Base-by-base conservation (phyloP, 2,329 filamentous ascomycete species). In the Fonsecaea erecta region DNA sequence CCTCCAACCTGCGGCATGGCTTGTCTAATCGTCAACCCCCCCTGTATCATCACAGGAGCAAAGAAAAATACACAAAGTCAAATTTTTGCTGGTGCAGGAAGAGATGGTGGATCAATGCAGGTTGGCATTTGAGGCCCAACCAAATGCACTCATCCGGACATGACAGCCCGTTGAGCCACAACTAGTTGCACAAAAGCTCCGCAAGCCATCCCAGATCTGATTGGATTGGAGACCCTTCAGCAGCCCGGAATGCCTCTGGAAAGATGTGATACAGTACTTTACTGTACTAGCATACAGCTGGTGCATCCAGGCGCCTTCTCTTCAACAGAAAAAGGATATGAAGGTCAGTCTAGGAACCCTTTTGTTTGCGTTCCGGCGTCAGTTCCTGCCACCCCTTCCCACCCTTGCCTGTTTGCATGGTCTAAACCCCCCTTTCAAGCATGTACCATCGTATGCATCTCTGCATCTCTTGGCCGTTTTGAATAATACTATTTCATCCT, bases 381-480 rank as follows among this genome's bases (percentile, higher is more conserved):
- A 62, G 52, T 26, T 54, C 53, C 32, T 35, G 34, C 37, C 21
- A 30, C 34, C 62, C 61, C 51, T 54, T 64, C 18, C 60, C 55
- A 62, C 53, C 66, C 60, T 62, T 67, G 69, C 65, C 68, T 72
- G 70, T 72, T 72, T 72, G 70, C 68, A 68, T 69, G 62, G 64
- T 52, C 24, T 30, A 30, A n/a, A n/a, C n/a, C 28, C 37, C 32
- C 26, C 57, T 34, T 51, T 37, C 51, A 34, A 26, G 16, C 60
- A 63, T 58, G 63, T 66, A 65, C 60, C 43, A 18, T 55, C 43
- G 54, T 35, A 62, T 60, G 52, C 65, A 56, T 48, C 48, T 56
- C 46, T 62, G 40, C 54, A 43, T 55, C 35, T 55, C 21, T 57
- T 67, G 59, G 55, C 62, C 61, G 62, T 52, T 61, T 55, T 53